Conservation (phyloP, 768 basidiomycete species). For the Cystobasidium ongulense region DNA sequence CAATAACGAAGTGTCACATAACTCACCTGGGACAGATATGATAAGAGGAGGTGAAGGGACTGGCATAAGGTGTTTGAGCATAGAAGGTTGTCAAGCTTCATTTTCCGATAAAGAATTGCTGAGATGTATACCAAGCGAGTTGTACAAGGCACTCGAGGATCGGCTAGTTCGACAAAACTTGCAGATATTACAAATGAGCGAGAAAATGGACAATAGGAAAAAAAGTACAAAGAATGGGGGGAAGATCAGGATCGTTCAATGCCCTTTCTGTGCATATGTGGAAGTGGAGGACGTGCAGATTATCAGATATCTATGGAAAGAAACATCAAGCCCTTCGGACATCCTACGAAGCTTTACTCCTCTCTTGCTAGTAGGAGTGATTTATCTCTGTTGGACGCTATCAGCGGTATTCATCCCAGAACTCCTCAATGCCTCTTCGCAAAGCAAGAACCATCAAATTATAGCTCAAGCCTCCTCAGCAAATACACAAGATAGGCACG, state of each 20-base stretch:
- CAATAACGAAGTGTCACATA: too few species aligned
- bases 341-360: neutral
- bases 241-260: neutral
- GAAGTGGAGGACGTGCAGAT: conserved; percentile 5
- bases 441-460: neutral
- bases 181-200: neutral
- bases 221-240: neutral
- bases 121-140: neutral
- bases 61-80: conserved; percentile 10
- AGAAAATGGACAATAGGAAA: neutral
- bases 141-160: neutral
- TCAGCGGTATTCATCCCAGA: neutral
- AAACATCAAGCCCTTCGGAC: neutral
- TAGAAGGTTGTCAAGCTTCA: conserved; percentile 21
- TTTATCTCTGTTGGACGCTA: neutral
- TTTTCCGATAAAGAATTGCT: conserved; percentile 14
- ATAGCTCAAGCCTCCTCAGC: neutral
- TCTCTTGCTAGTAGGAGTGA: neutral
- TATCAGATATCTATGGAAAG: neutral
- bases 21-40: too few species aligned
- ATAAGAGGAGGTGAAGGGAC: conserved; percentile 3
- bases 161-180: neutral
- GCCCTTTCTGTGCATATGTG: conserved; percentile 19
- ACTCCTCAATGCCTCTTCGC: neutral
- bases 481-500: neutral